Base-by-base conservation (phyloP, 2,329 filamentous ascomycete genomes). In the Thielaviopsis euricoi region DNA sequence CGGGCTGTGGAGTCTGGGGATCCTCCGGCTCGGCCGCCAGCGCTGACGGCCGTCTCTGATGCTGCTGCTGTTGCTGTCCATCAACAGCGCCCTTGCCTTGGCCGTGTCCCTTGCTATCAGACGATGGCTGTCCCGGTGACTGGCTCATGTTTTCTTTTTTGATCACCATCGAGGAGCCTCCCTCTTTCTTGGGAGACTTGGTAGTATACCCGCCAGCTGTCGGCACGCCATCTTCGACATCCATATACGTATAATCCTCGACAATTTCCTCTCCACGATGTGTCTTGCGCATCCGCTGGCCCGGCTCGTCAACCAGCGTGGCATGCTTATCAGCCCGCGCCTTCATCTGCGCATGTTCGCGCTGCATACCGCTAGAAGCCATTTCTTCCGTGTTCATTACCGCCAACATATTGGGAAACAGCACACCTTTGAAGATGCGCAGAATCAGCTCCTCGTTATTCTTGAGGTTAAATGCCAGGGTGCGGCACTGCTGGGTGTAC, bases 191-290 rank as follows among this genome's bases (percentile, higher is more conserved):
- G 17, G 52, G 53, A 15, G 49, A 29, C 12, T 52, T 53, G 6
- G 22, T 33, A 6, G 55, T 55, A 10, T 33, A 23, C 67, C 63
- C 22, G 61, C 64, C 61, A n/a, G 67, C 65, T 7, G 52, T 21
- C 4, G 52, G 55, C 12, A 51, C 22, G 6, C 22, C 43, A 23
- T 72, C 69, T 40, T 66, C 68, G 2, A 59, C 54, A 19, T 63
- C 60, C n/a, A 70, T 61, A 43, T 71, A 68, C n/a, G 71, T 76
- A 37, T 94, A 88, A 52, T 86, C 82, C 61, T 91, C 89, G 17
- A 97, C 78, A 17, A 95, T 70, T 67, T 97, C 93, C 60, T 96
- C 90, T 13, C 93, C 93, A 70, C 97, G 97, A 73, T 97, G 91
- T 1, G 91, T 96, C 64, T 87, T 83, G 65, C 89, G 81, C 58